Evolutionary conservation across 1,284 basidiomycete species (phyloP).

Genomic region (Boletus hoseneyae): DNA sequence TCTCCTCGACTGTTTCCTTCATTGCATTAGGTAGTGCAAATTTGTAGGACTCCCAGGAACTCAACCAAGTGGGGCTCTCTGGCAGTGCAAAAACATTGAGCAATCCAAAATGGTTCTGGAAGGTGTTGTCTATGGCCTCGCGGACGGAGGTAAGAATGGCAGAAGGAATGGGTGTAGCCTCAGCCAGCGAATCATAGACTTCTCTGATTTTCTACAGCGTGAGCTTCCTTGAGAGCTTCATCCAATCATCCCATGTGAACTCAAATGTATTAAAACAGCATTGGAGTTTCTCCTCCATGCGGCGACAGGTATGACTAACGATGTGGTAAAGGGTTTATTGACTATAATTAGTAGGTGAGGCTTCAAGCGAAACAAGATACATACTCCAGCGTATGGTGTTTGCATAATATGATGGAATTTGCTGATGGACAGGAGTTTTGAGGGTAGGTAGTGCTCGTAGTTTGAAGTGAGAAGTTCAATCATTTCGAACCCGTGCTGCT

Average conservation of each 20-base stretch:
- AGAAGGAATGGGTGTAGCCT: not conserved
- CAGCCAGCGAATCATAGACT: not conserved
- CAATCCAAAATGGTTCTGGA: not conserved
- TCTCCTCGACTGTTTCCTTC: not conserved
- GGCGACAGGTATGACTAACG: not conserved
- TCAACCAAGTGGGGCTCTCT: not conserved
- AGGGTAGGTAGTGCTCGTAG: slow-evolving; percentile 3
- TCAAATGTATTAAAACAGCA: not conserved
- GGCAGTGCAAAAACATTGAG: not conserved
- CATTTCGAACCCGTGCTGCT: slow-evolving; percentile 1
- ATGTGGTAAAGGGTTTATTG: not conserved
- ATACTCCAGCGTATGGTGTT: not conserved
- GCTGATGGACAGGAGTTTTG: not conserved
- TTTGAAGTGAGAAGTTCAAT: not conserved
- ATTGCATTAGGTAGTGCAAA: slow-evolving; percentile 1
- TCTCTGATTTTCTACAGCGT: not conserved
- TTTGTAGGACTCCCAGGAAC: not conserved
- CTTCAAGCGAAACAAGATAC: not conserved
- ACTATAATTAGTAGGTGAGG: no score
- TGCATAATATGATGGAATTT: slow-evolving; percentile 3
- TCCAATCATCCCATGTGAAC: slow-evolving; percentile 1
- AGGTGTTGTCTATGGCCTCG: not conserved
- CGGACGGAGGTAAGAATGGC: slow-evolving; percentile 1
- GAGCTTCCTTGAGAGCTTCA: not conserved
- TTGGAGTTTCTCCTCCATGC: slow-evolving; percentile 1